Base-by-base conservation (phyloP, 768 basidiomycete species). In the Piloderma croceum region DNA sequence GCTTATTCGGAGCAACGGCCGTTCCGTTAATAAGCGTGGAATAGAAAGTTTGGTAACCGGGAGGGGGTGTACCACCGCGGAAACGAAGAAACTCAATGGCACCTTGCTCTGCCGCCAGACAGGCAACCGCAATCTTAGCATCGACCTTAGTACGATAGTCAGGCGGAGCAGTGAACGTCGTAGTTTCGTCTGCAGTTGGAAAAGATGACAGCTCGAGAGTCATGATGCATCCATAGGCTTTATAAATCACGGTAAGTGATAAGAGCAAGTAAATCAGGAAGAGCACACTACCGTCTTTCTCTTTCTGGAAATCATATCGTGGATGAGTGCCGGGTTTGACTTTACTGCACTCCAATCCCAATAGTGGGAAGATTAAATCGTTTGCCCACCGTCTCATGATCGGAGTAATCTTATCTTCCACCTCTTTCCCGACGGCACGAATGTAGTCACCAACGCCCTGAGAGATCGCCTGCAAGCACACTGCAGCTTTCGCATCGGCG, bases 401-500 rank as follows among this genome's bases (percentile, higher is more conserved):
- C 9, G 69, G 50, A 0, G 77, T 62, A 34, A 83, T 48, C 34
- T 64, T 73, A 21, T 60, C 58, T 32, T 79, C 76, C 6, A 71
- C 48, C 13, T 60, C 64, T 9, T 59, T 58, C 13, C 59, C 57
- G 24, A 79, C 54, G 4, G 58, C 54, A 13, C 73, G 76, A 32
- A 82, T 71, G 47, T 79, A 78, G 17, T 67, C 58, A 5, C 77
- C 78, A 7, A 79, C 62, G 7, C 78, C 79, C 45, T 77, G 70
- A 3, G 79, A 76, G 55, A 86, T 73, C 1, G 82, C 84, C 12
- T 76, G 63, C 18, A 87, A 57, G 44, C 73, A 77, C 3, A 76
- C 84, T 0, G 83, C 85, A 0, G 71, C 67, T 56, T 81, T 83
- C n/a, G 83, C 83, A 38, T 86, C 83, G 0, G 62, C 59, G 3